phyloP scores from a whole-genome alignment of 305 asterid genomes.

The Lippia alba region DNA sequence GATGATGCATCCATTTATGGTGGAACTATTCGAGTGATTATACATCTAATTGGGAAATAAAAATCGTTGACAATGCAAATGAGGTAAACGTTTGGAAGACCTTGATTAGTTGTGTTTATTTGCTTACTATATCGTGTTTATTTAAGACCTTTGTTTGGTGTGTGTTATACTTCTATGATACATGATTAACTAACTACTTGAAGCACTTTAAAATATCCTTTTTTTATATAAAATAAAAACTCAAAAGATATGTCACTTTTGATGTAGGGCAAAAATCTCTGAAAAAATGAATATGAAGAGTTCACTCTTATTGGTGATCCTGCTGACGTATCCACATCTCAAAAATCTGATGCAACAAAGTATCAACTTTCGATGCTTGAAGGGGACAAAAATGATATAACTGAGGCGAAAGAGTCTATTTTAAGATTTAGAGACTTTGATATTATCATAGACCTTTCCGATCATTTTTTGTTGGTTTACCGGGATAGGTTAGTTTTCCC shows the following conservation, averaged over 20 bases:
- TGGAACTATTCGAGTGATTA: conserved; percentile 82
- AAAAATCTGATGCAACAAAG: conserved; percentile 48
- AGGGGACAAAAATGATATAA: conserved; percentile 48
- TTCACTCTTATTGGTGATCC: conserved; percentile 41
- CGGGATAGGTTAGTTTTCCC: conserved; percentile 53
- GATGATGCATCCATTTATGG: conserved; percentile 86
- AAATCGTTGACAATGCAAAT: conserved; percentile 49
- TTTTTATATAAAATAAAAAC: too few relatives aligned
- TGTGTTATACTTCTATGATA: neutral
- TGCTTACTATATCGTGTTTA: conserved; percentile 12
- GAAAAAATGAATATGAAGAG: conserved; percentile 43
- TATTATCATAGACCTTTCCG: conserved; percentile 76
- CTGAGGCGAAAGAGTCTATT: conserved; percentile 45
- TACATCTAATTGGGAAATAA: conserved; percentile 96
- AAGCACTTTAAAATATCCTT: too few relatives aligned
- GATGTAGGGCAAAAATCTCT: neutral
- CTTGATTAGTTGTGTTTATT: conserved; percentile 18
- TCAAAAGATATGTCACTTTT: too few relatives aligned
- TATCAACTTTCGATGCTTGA: conserved; percentile 43
- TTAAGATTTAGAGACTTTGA: conserved; percentile 82
- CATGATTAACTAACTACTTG: neutral
- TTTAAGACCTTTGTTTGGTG: conserved; percentile 7
- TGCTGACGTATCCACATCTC: conserved; percentile 56
- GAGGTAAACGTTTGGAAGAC: conserved; percentile 62
- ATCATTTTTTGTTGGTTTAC: conserved; percentile 74